Percentiles rank a stretch among this genome's conserved stretches.
These are phyloP conservation scores for Dalbergia oliveri DNA, from an alignment of 306 rosid genomes.

Conservation along the genomic window DNA sequence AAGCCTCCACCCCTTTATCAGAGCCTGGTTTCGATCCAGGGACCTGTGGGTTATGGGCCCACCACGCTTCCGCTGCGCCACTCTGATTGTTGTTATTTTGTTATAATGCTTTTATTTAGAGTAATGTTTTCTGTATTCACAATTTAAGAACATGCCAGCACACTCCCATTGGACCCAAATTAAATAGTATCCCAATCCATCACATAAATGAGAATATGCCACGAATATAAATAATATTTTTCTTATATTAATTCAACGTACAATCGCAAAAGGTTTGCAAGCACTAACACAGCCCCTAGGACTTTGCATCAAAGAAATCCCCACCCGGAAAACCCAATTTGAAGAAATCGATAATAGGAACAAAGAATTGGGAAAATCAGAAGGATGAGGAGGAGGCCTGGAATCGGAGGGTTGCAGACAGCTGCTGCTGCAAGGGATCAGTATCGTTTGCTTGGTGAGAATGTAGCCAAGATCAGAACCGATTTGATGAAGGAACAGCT, in stretches of 20 bases:
- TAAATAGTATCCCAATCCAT: no score
- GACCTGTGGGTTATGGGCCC: slow-evolving; percentile 33
- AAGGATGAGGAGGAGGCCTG: slow-evolving; percentile 88
- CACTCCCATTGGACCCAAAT: no score
- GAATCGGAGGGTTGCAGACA: slow-evolving; percentile 89
- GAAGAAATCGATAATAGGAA: background rate
- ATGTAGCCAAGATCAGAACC: slow-evolving; percentile 92
- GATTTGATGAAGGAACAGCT: slow-evolving; percentile 97
- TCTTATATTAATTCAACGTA: no score
- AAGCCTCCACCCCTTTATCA: background rate
- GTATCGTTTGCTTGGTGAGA: slow-evolving; percentile 84
- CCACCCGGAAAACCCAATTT: background rate
- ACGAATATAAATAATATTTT: no score
- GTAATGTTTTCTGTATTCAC: no score
- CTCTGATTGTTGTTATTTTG: background rate
- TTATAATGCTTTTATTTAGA: no score
- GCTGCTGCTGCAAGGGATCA: slow-evolving; percentile 94
- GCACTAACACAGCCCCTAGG: background rate
- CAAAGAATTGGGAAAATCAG: background rate
- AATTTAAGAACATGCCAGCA: no score
- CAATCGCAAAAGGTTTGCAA: no score
- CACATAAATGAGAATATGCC: no score
- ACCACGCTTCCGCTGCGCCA: slow-evolving; percentile 34
- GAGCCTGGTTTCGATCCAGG: slow-evolving; percentile 22
- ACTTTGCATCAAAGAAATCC: background rate